phyloP scores from a whole-genome alignment of 2,329 filamentous ascomycete species.

The Diplodia seriata region DNA sequence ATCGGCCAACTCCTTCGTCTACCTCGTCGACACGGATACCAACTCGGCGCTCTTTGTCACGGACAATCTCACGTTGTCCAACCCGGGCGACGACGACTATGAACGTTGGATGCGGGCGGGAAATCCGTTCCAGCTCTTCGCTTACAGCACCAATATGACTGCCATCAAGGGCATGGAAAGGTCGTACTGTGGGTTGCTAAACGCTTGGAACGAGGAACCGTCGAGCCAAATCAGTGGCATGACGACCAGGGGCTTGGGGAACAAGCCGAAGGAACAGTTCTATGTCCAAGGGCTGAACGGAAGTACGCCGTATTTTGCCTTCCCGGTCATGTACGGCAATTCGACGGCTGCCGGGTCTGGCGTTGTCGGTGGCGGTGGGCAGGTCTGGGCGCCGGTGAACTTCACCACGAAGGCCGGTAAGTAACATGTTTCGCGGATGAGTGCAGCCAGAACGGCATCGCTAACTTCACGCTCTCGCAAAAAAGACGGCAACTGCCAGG shows the following conservation, averaged over 20 bases:
- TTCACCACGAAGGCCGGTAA: constrained; percentile 81
- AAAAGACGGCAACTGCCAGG: constrained; percentile 77
- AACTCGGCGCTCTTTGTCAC: constrained; percentile 80
- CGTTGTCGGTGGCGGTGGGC: constrained; percentile 72
- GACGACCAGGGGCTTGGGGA: constrained; percentile 70
- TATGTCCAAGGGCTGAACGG: constrained; percentile 77
- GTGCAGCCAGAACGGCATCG: too few species aligned
- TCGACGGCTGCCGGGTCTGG: constrained; percentile 61
- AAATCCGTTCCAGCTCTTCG: constrained; percentile 77
- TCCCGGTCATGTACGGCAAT: constrained; percentile 69
- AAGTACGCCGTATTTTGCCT: constrained; percentile 74
- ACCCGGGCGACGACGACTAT: constrained; percentile 57
- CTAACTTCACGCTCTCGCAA: not conserved
- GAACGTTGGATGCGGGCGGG: constrained; percentile 64
- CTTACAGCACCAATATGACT: constrained; percentile 66
- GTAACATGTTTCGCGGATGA: constrained; percentile 37
- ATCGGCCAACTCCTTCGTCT: constrained; percentile 61
- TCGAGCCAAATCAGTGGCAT: constrained; percentile 63
- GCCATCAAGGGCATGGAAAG: constrained; percentile 72
- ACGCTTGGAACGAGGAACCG: constrained; percentile 64
- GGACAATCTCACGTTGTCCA: constrained; percentile 68
- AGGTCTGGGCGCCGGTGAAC: constrained; percentile 73
- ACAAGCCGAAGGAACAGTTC: constrained; percentile 84
- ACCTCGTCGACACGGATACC: constrained; percentile 85
- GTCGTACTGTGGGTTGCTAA: constrained; percentile 83